Evolutionary conservation across 179 eudicot genomes (phyloP), one percentile per base, ranked within the genome.

Genomic region (Corrigiola litoralis): DNA sequence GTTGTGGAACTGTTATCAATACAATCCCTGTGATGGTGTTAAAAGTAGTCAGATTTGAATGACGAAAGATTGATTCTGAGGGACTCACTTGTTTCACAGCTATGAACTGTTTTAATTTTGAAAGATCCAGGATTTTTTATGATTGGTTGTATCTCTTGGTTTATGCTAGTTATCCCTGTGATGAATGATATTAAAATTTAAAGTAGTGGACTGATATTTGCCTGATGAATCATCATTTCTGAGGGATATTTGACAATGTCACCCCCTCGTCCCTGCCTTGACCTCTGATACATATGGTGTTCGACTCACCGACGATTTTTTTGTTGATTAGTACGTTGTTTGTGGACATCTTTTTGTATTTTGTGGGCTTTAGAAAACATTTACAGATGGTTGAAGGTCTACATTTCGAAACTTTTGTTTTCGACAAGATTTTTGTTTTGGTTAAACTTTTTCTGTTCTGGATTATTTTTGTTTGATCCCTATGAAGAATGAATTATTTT

Each of bases 21-120:
- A 11, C 2, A 11, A 9, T 50, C 65, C 59, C 70, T 12, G 16
- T 64, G 75, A 64, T 71, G 70, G 70, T 71, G 65, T 61, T 60
- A 66, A 60, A 61, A 66, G 67, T 67, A 66, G 51, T 42, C 63
- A 23, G 63, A 72, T 17, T 65, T 46, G 3, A 5, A 47, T 57
- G 70, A 18, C 21, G 56, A 66, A 52, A 61, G 49, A 67, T 37
- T 40, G 1, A n/a, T 24, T 23, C 70, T 64, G 70, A 64, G 75
- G 75, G 75, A 62, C 61, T 44, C 9, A 37, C 9, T 16, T 20
- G 57, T 27, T 46, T 46, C 21, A 5, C 5, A 46, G n/a, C n/a
- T n/a, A n/a, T n/a, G n/a, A n/a, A n/a, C n/a, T n/a, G n/a, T n/a
- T n/a, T n/a, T n/a, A n/a, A n/a, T n/a, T n/a, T n/a, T n/a, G n/a